Conservation (phyloP, 2,329 filamentous ascomycete species). For the Fonsecaea erecta region DNA sequence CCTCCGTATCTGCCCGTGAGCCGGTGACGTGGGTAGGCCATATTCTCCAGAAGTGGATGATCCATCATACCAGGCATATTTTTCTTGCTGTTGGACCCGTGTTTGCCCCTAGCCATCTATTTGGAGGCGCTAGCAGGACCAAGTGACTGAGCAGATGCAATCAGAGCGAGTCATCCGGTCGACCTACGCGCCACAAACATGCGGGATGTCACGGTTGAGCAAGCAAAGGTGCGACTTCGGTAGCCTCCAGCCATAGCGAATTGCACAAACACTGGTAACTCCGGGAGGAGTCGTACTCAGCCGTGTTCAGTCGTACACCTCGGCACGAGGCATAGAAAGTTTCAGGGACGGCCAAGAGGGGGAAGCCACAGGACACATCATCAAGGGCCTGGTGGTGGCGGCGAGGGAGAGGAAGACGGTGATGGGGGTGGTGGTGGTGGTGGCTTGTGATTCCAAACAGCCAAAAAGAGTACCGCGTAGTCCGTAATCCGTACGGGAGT, state of each 20-base stretch:
- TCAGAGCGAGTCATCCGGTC: conserved; percentile 5
- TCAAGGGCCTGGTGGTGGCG: not conserved
- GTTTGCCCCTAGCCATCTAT: not conserved
- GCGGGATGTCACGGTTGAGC: not conserved
- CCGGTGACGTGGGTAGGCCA: not conserved
- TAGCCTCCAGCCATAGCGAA: conserved; percentile 6
- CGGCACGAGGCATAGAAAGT: not conserved
- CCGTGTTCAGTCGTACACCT: not conserved
- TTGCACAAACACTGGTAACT: not conserved
- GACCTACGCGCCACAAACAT: conserved; percentile 2
- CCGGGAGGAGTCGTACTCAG: not conserved
- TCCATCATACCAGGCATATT: not conserved
- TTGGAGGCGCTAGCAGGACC: not conserved
- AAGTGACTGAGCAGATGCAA: not conserved
- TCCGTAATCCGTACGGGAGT: not conserved
- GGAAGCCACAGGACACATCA: conserved; percentile 13
- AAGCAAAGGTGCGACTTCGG: not conserved
- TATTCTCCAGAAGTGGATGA: not conserved
- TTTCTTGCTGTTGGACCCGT: not conserved
- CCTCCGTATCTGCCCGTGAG: not conserved
- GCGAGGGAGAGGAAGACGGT: too few species aligned
- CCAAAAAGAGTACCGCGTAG: not conserved
- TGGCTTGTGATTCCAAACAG: not conserved
- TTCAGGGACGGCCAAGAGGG: not conserved
- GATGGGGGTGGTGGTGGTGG: not conserved